These are phyloP conservation scores for Limonium bicolor DNA, from an alignment of 148 eudicot species.

Conservation along the genomic window DNA sequence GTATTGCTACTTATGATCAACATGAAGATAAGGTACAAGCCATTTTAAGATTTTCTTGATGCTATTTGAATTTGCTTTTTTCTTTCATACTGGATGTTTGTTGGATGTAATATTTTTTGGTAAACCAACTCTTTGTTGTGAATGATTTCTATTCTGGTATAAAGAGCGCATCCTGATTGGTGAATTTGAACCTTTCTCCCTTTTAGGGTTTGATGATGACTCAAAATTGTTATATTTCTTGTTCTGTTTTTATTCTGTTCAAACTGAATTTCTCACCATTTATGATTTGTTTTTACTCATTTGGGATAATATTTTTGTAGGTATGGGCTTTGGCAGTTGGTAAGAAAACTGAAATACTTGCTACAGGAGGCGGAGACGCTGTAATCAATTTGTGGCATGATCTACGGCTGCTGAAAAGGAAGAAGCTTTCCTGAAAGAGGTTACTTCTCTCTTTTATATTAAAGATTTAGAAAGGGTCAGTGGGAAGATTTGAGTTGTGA, in stretches of 20 bases:
- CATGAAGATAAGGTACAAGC: conserved; percentile 76
- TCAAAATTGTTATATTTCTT: no score
- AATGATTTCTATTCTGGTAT: no score
- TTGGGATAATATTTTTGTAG: conserved; percentile 13
- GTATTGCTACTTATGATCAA: conserved; percentile 84
- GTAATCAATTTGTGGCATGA: conserved; percentile 88
- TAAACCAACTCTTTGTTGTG: no score
- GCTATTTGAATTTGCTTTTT: neutral
- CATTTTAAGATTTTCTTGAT: neutral
- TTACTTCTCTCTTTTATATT: conserved; percentile 14
- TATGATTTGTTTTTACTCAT: neutral
- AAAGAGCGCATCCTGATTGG: no score
- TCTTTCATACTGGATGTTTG: neutral
- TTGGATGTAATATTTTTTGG: neutral
- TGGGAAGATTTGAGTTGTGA: no score
- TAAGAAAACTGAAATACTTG: conserved; percentile 85
- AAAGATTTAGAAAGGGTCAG: no score
- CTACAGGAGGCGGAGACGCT: conserved; percentile 93
- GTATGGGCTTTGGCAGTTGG: conserved; percentile 95
- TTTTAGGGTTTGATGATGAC: no score
- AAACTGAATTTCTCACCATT: no score
- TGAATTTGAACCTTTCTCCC: no score
- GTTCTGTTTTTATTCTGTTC: neutral
- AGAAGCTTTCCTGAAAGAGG: conserved; percentile 91
- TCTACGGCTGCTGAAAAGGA: conserved; percentile 85